Evolutionary conservation across 2,329 filamentous ascomycete species (phyloP).

Genomic region (Microcyclospora tardicrescens): DNA sequence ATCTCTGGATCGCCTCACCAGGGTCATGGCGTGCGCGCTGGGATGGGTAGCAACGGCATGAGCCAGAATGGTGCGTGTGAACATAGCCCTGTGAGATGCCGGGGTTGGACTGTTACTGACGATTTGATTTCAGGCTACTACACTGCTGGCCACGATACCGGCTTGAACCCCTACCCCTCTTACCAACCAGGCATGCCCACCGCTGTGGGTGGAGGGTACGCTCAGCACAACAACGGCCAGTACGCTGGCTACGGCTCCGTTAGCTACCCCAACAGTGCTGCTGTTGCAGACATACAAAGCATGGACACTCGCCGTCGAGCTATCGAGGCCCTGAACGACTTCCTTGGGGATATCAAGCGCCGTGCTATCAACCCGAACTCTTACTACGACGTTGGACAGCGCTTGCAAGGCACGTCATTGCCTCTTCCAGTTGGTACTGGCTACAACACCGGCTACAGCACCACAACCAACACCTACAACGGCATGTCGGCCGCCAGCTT

Average conservation of each 20-base stretch:
- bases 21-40: constrained; percentile 13
- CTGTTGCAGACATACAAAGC: constrained; percentile 24
- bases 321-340: constrained; percentile 80
- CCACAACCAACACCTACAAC: constrained; percentile 16
- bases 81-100: neutral
- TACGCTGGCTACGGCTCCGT: constrained; percentile 27
- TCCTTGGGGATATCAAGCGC: constrained; percentile 86
- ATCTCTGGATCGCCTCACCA: constrained; percentile 51
- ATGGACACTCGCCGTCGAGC: constrained; percentile 64
- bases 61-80: constrained; percentile 22
- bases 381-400: constrained; percentile 84
- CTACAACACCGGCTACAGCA: constrained; percentile 27
- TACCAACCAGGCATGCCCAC: constrained; percentile 19
- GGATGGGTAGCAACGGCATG: constrained; percentile 15
- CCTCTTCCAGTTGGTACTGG: constrained; percentile 24
- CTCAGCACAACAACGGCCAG: constrained; percentile 16
- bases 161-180: constrained; percentile 19
- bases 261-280: constrained; percentile 34
- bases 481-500: constrained; percentile 16
- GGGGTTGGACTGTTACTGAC: constrained; percentile 4
- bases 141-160: constrained; percentile 15
- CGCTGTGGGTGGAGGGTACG: constrained; percentile 12
- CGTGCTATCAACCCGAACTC: constrained; percentile 77
- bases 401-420: constrained; percentile 53
- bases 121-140: constrained; percentile 20